Conservation (phyloP, 2,329 filamentous ascomycete species). For the Camillea tinctor region DNA sequence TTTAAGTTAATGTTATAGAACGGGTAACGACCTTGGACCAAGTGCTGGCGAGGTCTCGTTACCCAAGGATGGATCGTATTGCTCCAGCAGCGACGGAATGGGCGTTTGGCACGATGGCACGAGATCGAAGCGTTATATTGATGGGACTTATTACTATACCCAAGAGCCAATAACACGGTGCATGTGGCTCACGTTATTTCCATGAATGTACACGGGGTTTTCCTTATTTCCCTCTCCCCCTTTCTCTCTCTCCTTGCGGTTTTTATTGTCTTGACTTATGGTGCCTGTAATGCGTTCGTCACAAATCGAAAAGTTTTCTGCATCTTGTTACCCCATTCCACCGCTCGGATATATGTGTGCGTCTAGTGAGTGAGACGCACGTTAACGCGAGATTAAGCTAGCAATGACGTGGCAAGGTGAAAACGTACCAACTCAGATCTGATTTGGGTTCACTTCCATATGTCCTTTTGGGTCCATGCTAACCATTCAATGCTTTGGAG, state of each 20-base stretch:
- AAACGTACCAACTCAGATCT: no score
- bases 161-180: constrained; percentile 11
- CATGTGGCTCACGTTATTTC: constrained; percentile 14
- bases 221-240: neutral
- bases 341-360: neutral
- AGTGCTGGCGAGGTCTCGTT: constrained; percentile 37
- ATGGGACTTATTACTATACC: constrained; percentile 24
- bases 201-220: constrained; percentile 3
- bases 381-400: neutral
- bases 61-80: constrained; percentile 25
- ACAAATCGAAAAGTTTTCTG: neutral
- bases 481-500: neutral
- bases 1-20: constrained; percentile 27
- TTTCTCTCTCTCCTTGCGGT: neutral
- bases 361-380: neutral
- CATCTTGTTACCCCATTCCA: neutral
- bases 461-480: no score
- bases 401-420: neutral
- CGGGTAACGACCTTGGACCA: constrained; percentile 35
- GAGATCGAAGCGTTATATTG: constrained; percentile 11
- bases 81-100: constrained; percentile 25
- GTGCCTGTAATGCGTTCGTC: neutral
- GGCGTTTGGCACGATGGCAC: constrained; percentile 24
- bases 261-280: neutral
- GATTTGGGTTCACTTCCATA: no score